Percentiles rank a stretch among this genome's conserved stretches.
Evolutionary conservation across 441 rosid species (phyloP).

Genomic region (Viola pubescens): DNA sequence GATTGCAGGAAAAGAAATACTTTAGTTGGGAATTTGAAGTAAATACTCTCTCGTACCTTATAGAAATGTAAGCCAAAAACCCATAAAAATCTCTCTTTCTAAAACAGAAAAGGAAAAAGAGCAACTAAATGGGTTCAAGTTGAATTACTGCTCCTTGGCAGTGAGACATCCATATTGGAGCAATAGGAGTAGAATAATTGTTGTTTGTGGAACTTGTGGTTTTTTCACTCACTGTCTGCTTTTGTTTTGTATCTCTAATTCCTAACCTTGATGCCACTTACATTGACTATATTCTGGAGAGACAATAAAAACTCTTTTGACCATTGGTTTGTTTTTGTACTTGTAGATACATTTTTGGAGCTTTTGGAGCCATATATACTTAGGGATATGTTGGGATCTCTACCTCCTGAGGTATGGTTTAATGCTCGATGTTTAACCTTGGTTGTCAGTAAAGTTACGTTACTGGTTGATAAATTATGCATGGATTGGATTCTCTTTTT

Average conservation of each 20-base stretch:
- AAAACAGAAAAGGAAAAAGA: too few relatives aligned
- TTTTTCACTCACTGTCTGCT: background rate
- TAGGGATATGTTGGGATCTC: slow-evolving; percentile 96
- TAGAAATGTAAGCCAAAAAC: too few relatives aligned
- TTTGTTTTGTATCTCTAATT: background rate
- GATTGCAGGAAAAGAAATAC: slow-evolving; percentile 7
- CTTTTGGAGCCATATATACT: slow-evolving; percentile 97
- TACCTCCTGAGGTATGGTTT: slow-evolving; percentile 91
- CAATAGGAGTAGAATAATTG: background rate
- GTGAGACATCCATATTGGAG: too few relatives aligned
- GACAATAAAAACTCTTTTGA: background rate
- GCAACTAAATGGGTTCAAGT: too few relatives aligned
- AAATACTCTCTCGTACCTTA: too few relatives aligned
- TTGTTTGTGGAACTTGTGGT: background rate
- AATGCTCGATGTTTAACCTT: slow-evolving; percentile 13
- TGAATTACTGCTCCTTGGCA: too few relatives aligned
- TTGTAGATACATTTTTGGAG: slow-evolving; percentile 91
- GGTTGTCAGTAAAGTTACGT: background rate
- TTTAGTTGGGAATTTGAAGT: slow-evolving; percentile 2
- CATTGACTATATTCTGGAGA: background rate
- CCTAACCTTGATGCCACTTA: background rate
- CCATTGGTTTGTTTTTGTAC: slow-evolving; percentile 8
- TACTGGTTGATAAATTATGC: slow-evolving; percentile 2
- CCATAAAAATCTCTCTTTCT: too few relatives aligned
- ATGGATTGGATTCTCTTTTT: slow-evolving; percentile 4